phyloP scores from a whole-genome alignment of 495 filamentous ascomycete species.

The Pyrenula massariospora region DNA sequence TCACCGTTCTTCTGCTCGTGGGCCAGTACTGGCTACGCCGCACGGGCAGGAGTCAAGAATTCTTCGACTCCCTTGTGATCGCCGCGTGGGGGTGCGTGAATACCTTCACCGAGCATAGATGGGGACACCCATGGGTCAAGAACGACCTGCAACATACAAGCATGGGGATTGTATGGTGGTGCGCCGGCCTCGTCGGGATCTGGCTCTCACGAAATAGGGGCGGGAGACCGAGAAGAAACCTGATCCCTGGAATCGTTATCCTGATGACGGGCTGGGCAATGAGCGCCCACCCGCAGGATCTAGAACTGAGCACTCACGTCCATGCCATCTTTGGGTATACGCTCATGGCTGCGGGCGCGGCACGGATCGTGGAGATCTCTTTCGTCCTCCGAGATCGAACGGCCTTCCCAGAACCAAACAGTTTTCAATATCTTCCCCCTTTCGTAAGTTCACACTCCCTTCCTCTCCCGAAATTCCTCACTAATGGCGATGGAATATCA shows the following conservation, averaged over 20 bases:
- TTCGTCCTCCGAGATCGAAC: constrained; percentile 70
- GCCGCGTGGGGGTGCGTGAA: constrained; percentile 93
- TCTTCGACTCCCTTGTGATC: constrained; percentile 89
- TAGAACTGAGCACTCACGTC: constrained; percentile 77
- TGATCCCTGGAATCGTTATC: constrained; percentile 85
- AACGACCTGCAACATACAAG: constrained; percentile 96
- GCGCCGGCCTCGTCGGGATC: constrained; percentile 77
- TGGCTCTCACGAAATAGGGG: constrained; percentile 79
- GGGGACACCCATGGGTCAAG: constrained; percentile 80
- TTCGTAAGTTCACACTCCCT: constrained; percentile 53
- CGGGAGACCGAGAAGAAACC: constrained; percentile 79
- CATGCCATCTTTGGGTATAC: constrained; percentile 93
- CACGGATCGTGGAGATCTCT: constrained; percentile 80
- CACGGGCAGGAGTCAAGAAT: constrained; percentile 86
- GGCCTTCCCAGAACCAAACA: constrained; percentile 51
- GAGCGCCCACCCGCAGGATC: constrained; percentile 72
- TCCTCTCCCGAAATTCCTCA: too few relatives aligned
- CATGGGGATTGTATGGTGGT: constrained; percentile 98
- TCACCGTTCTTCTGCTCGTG: constrained; percentile 77
- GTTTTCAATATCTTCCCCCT: constrained; percentile 85
- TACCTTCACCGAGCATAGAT: constrained; percentile 94
- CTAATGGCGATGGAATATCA: constrained; percentile 17
- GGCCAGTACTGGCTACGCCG: constrained; percentile 79
- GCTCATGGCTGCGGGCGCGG: constrained; percentile 77
- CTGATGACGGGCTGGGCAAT: constrained; percentile 91